A percentile compares a stretch with the other conserved stretches of the same genome.
Evolutionary conservation across 2,329 filamentous ascomycete genomes (phyloP).

Genomic region (Paecilomyces variotii): DNA sequence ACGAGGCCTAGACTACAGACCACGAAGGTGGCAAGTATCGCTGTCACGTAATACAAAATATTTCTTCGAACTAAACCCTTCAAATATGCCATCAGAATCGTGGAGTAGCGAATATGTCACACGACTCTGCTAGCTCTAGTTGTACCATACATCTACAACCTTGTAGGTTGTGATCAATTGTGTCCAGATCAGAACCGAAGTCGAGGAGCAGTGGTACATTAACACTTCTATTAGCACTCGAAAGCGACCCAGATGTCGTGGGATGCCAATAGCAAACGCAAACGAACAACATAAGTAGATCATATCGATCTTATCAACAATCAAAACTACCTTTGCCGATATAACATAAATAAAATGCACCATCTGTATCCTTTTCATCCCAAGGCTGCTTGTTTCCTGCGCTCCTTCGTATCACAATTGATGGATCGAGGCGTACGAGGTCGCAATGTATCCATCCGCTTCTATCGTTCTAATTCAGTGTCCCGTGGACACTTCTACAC

Average conservation of each 20-base stretch:
- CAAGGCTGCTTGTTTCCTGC: too few relatives aligned
- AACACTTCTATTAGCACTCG: conserved; percentile 10
- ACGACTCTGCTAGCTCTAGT: conserved; percentile 14
- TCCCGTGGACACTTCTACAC: too few relatives aligned
- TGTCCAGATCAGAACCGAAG: conserved; percentile 16
- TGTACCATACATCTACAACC: conserved; percentile 12
- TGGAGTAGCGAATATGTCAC: conserved; percentile 11
- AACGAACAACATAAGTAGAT: conserved; percentile 15
- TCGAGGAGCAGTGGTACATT: conserved; percentile 13
- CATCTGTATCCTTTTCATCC: conserved; percentile 13
- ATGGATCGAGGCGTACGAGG: too few relatives aligned
- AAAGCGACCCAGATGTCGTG: conserved; percentile 20
- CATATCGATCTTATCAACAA: neutral
- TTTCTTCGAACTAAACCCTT: conserved; percentile 15
- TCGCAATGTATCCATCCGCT: too few relatives aligned
- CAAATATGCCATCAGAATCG: conserved; percentile 13
- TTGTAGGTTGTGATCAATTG: conserved; percentile 12
- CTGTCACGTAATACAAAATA: conserved; percentile 14
- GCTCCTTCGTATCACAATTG: too few relatives aligned
- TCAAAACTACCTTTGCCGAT: conserved; percentile 8
- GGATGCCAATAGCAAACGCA: conserved; percentile 18
- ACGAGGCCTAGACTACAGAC: conserved; percentile 20
- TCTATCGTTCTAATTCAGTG: too few relatives aligned
- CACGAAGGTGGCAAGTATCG: conserved; percentile 17
- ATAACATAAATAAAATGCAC: conserved; percentile 9